Percentiles rank a stretch among this genome's conserved stretches.
Conservation (phyloP, 768 basidiomycete genomes). For the Lactarius hengduanensis region DNA sequence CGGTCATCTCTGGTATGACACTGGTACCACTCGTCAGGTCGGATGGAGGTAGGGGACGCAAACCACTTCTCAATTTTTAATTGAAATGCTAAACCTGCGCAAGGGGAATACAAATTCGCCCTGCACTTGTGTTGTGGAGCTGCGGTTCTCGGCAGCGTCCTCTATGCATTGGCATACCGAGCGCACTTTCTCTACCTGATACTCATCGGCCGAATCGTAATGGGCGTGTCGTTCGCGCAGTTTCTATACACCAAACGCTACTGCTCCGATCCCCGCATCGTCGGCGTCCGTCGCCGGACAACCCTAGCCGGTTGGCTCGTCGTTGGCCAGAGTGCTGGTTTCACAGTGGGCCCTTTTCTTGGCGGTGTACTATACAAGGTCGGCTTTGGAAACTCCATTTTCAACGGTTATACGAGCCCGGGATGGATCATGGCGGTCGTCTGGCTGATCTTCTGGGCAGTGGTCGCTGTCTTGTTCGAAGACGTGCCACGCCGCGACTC, state of each 20-base stretch:
- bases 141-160: conserved; percentile 53
- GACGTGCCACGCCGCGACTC: conserved; percentile 33
- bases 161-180: conserved; percentile 61
- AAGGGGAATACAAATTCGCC: conserved; percentile 56
- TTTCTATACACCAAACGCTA: conserved; percentile 71
- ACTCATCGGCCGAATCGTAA: conserved; percentile 66
- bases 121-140: conserved; percentile 54
- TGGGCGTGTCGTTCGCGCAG: conserved; percentile 56
- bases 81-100: not conserved
- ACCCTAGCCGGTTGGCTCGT: conserved; percentile 63
- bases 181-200: conserved; percentile 64
- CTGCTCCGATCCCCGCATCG: conserved; percentile 66
- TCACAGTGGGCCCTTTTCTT: conserved; percentile 61
- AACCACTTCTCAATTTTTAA: not conserved
- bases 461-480: conserved; percentile 36
- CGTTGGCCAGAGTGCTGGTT: conserved; percentile 59
- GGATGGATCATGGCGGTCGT: conserved; percentile 61
- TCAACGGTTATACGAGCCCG: conserved; percentile 68
- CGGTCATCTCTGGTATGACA: conserved; percentile 55
- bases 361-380: conserved; percentile 62
- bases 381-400: conserved; percentile 53
- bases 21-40: conserved; percentile 54
- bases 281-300: conserved; percentile 61
- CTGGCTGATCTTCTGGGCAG: conserved; percentile 53
- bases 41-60: conserved; percentile 48